Evolutionary conservation across 768 basidiomycete genomes (phyloP).

Genomic region (Scleroderma bovista): DNA sequence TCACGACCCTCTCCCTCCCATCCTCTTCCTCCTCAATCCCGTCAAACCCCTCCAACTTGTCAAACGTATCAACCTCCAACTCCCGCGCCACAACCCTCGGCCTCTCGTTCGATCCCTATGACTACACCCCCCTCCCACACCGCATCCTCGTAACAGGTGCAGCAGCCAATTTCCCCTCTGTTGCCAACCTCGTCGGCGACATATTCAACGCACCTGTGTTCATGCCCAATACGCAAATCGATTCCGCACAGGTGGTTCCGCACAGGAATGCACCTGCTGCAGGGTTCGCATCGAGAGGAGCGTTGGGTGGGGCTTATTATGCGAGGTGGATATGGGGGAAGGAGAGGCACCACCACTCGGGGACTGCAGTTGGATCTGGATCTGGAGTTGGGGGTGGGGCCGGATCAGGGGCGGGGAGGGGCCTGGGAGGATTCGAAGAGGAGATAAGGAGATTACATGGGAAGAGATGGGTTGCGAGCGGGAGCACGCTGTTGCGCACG

Average conservation of each 20-base stretch:
- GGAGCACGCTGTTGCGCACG: conserved; percentile 54
- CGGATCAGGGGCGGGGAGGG: conserved; percentile 28
- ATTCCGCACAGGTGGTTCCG: conserved; percentile 62
- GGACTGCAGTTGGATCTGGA: too few relatives aligned
- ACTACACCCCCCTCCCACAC: conserved; percentile 55
- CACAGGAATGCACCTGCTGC: conserved; percentile 70
- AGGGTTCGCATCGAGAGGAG: conserved; percentile 64
- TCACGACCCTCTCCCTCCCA: too few relatives aligned
- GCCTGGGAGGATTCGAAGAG: conserved; percentile 68
- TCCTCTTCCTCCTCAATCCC: too few relatives aligned
- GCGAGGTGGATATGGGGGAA: conserved; percentile 86
- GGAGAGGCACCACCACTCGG: conserved; percentile 34
- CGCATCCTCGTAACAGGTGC: conserved; percentile 72
- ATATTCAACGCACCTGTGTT: conserved; percentile 79
- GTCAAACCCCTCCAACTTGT: too few relatives aligned
- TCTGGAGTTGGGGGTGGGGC: conserved; percentile 3
- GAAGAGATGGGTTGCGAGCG: conserved; percentile 69
- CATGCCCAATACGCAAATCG: conserved; percentile 69
- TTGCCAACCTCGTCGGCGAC: conserved; percentile 75
- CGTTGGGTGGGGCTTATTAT: conserved; percentile 71
- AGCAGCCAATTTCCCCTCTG: conserved; percentile 78
- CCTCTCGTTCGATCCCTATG: conserved; percentile 76
- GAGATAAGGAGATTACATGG: conserved; percentile 66
- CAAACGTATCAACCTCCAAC: conserved; percentile 4
- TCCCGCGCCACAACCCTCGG: conserved; percentile 43